Evolutionary conservation across 176 grass and related monocot genomes (phyloP).

Genomic region (Cocos nucifera): DNA sequence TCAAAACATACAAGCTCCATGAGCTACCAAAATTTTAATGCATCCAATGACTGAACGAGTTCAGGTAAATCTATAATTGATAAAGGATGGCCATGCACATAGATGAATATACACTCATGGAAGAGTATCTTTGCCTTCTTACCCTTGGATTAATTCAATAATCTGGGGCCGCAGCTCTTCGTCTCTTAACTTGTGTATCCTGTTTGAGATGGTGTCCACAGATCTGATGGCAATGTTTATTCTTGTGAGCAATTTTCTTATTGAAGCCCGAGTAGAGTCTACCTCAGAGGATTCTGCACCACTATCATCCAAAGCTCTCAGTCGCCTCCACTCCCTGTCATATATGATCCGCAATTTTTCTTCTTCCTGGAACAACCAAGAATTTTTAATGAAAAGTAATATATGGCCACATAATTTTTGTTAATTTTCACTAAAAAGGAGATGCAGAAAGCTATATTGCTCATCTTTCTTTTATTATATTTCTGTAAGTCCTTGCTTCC

Average conservation of each 20-base stretch:
- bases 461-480: too few relatives aligned
- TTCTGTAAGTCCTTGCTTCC: too few relatives aligned
- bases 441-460: too few relatives aligned
- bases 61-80: too few relatives aligned
- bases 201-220: slow-evolving; percentile 57
- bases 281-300: slow-evolving; percentile 60
- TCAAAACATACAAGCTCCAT: too few relatives aligned
- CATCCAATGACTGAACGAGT: too few relatives aligned
- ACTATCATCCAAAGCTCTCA: slow-evolving; percentile 57
- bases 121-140: slow-evolving; percentile 14
- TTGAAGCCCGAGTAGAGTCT: slow-evolving; percentile 37
- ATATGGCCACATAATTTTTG: not conserved
- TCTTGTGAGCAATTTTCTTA: slow-evolving; percentile 48
- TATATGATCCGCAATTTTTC: slow-evolving; percentile 66
- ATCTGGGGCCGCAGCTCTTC: slow-evolving; percentile 59
- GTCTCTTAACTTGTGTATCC: slow-evolving; percentile 72
- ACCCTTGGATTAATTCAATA: slow-evolving; percentile 64
- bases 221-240: slow-evolving; percentile 62
- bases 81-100: too few relatives aligned
- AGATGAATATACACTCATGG: too few relatives aligned
- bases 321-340: slow-evolving; percentile 65
- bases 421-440: too few relatives aligned
- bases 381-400: not conserved
- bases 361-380: slow-evolving; percentile 47
- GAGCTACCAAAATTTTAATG: too few relatives aligned